phyloP scores from a whole-genome alignment of 1,139 yeast species.

The Kodamaea ohmeri region DNA sequence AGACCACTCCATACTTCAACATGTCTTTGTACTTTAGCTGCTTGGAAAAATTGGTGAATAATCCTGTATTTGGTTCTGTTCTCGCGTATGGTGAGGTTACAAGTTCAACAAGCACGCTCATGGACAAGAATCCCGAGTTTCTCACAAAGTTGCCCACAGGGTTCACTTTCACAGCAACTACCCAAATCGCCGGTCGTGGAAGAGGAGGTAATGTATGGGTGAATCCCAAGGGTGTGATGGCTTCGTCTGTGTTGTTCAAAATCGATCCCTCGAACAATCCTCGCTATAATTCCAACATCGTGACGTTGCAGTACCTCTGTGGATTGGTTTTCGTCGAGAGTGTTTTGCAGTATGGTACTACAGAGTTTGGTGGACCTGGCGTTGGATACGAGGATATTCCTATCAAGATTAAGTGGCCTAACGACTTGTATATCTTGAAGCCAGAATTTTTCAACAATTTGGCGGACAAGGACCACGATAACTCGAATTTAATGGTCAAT shows the following conservation, averaged over 20 bases:
- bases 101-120: slow-evolving; percentile 78
- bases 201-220: slow-evolving; percentile 96
- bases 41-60: slow-evolving; percentile 31
- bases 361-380: slow-evolving; percentile 31
- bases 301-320: slow-evolving; percentile 82
- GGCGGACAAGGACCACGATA: slow-evolving; percentile 29
- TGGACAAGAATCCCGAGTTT: slow-evolving; percentile 68
- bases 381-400: slow-evolving; percentile 74
- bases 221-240: slow-evolving; percentile 88
- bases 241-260: slow-evolving; percentile 69
- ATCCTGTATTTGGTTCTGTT: slow-evolving; percentile 50
- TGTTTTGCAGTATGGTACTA: slow-evolving; percentile 57
- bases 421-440: slow-evolving; percentile 76
- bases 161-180: slow-evolving; percentile 66
- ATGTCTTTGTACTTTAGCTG: slow-evolving; percentile 52
- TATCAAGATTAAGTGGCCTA: slow-evolving; percentile 91
- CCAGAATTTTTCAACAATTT: slow-evolving; percentile 50
- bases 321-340: slow-evolving; percentile 84
- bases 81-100: slow-evolving; percentile 84
- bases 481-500: slow-evolving; percentile 39
- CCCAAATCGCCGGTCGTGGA: slow-evolving; percentile 90
- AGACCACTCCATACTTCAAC: slow-evolving; percentile 71
- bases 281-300: slow-evolving; percentile 39
- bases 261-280: slow-evolving; percentile 40
- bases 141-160: slow-evolving; percentile 68